A percentile compares a stretch with the other conserved stretches of the same genome.
Conservation (phyloP, 495 filamentous ascomycete genomes). For the Usnea hakonensis region DNA sequence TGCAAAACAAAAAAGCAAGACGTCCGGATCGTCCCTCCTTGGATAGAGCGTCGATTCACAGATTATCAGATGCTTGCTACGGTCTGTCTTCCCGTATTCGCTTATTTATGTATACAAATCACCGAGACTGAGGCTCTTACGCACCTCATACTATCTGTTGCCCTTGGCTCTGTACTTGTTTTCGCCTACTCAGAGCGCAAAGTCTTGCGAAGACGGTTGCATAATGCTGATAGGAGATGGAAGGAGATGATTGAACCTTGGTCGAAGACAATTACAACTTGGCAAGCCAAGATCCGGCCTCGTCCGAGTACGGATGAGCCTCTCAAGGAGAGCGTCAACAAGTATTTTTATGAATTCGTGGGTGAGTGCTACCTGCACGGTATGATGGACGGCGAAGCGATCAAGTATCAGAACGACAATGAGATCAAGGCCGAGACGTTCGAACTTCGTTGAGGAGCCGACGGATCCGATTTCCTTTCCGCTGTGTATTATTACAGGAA, state of each 20-base stretch:
- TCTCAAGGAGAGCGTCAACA: neutral
- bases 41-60: neutral
- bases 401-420: slow-evolving; percentile 19
- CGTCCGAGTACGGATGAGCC: neutral
- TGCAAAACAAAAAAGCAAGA: neutral
- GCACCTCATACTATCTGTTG: neutral
- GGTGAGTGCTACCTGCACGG: slow-evolving; percentile 34
- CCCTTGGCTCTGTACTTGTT: neutral
- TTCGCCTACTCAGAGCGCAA: neutral
- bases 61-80: neutral
- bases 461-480: no score
- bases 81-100: neutral
- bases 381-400: slow-evolving; percentile 34
- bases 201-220: neutral
- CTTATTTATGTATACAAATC: neutral
- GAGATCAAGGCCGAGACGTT: slow-evolving; percentile 5
- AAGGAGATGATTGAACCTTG: neutral
- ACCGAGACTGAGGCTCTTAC: neutral
- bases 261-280: neutral
- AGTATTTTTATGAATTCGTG: slow-evolving; percentile 18
- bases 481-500: no score
- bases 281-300: neutral
- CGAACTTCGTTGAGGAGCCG: slow-evolving; percentile 11
- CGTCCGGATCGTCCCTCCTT: neutral
- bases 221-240: neutral